Evolutionary conservation across 129 eudicot species (phyloP).

Genomic region (Escallonia herrerae): DNA sequence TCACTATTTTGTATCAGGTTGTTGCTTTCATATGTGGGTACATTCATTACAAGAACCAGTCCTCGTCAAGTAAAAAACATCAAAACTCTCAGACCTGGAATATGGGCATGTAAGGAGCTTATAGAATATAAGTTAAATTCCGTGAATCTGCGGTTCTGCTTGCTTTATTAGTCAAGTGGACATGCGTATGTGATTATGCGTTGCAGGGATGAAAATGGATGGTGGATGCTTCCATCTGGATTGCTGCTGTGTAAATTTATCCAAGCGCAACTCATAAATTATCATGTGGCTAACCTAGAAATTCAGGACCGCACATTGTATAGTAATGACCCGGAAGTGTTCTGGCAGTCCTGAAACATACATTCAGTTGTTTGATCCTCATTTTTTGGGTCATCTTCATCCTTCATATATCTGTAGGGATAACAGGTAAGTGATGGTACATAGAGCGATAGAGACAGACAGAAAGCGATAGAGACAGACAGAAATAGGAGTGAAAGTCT

Average conservation of each 20-base stretch:
- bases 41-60: slow-evolving; percentile 48
- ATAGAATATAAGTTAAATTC: background rate
- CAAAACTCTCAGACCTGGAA: slow-evolving; percentile 40
- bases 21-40: slow-evolving; percentile 77
- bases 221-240: slow-evolving; percentile 94
- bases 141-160: no score
- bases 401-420: background rate
- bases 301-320: slow-evolving; percentile 82
- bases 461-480: no score
- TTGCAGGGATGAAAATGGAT: slow-evolving; percentile 92
- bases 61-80: slow-evolving; percentile 28
- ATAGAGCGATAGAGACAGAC: slow-evolving; percentile 7
- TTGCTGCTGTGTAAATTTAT: slow-evolving; percentile 55
- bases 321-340: slow-evolving; percentile 53
- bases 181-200: background rate
- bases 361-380: background rate
- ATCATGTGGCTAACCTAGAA: slow-evolving; percentile 95
- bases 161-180: no score
- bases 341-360: slow-evolving; percentile 70
- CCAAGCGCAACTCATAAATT: slow-evolving; percentile 74
- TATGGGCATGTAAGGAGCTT: slow-evolving; percentile 61
- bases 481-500: background rate
- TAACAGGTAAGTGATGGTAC: slow-evolving; percentile 12
- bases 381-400: background rate
- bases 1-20: slow-evolving; percentile 36